Evolutionary conservation across 495 filamentous ascomycete species (phyloP).

Genomic region (Talaromyces stipitatus): DNA sequence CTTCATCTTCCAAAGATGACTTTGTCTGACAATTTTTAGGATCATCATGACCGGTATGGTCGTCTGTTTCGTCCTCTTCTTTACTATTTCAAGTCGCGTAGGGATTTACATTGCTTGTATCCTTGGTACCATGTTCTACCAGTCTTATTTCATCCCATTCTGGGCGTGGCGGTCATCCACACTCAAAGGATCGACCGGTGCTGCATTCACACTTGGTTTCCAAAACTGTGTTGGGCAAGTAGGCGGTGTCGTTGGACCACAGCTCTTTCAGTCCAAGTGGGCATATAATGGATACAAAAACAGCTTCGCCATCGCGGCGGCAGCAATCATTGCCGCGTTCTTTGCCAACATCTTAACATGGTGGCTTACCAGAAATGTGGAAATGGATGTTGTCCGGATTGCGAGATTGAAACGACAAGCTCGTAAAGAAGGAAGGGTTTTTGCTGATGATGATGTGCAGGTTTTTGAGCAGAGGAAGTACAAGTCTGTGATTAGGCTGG

Average conservation of each 20-base stretch:
- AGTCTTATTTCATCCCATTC: constrained; percentile 22
- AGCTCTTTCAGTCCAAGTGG: constrained; percentile 23
- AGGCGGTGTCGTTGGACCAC: constrained; percentile 23
- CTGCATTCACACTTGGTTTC: constrained; percentile 25
- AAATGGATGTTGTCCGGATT: constrained; percentile 21
- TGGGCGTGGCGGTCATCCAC: constrained; percentile 26
- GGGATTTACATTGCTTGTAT: constrained; percentile 21
- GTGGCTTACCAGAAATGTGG: constrained; percentile 24
- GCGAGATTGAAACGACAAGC: constrained; percentile 14
- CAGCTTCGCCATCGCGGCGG: constrained; percentile 21
- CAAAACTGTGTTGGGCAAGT: constrained; percentile 24
- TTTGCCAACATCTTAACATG: constrained; percentile 22
- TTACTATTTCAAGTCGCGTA: constrained; percentile 8
- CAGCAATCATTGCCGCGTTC: constrained; percentile 10
- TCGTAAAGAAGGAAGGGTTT: constrained; percentile 13
- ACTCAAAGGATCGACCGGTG: constrained; percentile 21
- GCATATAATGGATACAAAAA: constrained; percentile 23
- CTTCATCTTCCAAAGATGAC: neutral
- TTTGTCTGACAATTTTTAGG: constrained; percentile 6
- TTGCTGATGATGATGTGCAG: constrained; percentile 14
- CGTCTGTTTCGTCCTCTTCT: constrained; percentile 20
- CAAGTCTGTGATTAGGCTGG: neutral
- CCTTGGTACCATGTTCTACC: constrained; percentile 10
- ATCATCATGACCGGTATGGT: constrained; percentile 16
- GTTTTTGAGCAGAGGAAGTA: neutral